Conservation (phyloP, 2,329 filamentous ascomycete species). For the Aspergillus niger region DNA sequence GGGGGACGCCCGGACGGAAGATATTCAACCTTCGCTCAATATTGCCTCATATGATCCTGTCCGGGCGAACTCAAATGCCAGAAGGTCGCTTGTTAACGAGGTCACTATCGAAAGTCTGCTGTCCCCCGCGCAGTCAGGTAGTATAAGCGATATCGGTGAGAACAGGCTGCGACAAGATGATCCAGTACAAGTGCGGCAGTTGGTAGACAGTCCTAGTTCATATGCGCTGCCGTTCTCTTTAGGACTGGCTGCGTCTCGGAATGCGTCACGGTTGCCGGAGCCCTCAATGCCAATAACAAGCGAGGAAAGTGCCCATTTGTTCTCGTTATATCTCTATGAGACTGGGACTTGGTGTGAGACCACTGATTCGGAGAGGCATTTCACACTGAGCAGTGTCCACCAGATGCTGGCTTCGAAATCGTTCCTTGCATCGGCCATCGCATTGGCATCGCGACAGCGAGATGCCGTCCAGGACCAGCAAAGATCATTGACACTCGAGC, state of each 20-base stretch:
- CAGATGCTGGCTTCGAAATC: slow-evolving; percentile 12
- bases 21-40: too few relatives aligned
- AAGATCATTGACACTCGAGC: slow-evolving; percentile 14
- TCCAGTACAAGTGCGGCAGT: too few relatives aligned
- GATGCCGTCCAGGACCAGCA: slow-evolving; percentile 11
- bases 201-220: too few relatives aligned
- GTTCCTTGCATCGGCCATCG: slow-evolving; percentile 16
- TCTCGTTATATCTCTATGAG: slow-evolving; percentile 14
- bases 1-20: too few relatives aligned
- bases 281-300: slow-evolving; percentile 6
- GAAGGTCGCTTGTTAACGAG: too few relatives aligned
- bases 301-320: slow-evolving; percentile 10
- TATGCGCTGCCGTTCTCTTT: background rate
- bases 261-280: background rate
- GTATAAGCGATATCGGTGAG: too few relatives aligned
- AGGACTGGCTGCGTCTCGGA: background rate
- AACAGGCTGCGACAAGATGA: too few relatives aligned
- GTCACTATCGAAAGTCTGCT: too few relatives aligned
- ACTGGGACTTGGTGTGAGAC: slow-evolving; percentile 21
- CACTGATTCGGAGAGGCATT: slow-evolving; percentile 19
- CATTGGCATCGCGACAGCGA: slow-evolving; percentile 18
- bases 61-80: too few relatives aligned
- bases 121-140: too few relatives aligned
- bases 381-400: slow-evolving; percentile 14
- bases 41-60: too few relatives aligned